These are phyloP conservation scores for Stenogyne calaminthoides DNA, from an alignment of 305 asterid genomes.

Conservation along the genomic window DNA sequence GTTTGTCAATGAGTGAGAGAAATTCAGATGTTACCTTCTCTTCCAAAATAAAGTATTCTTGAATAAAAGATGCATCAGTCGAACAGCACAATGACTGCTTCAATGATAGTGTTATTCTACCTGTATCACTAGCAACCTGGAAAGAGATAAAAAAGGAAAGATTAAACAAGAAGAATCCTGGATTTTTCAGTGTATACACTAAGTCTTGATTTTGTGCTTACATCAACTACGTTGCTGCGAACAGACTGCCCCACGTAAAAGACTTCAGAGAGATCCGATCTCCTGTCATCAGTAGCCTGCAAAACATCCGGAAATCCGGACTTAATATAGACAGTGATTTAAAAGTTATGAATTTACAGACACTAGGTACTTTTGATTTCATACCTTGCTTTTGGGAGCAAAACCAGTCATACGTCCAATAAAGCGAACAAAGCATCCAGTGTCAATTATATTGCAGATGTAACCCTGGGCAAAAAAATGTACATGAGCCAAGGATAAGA, in stretches of 20 bases:
- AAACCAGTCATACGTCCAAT: conserved; percentile 94
- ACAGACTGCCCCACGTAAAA: conserved; percentile 91
- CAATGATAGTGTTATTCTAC: conserved; percentile 82
- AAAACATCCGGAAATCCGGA: conserved; percentile 30
- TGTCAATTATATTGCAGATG: conserved; percentile 82
- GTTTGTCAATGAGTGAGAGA: conserved; percentile 2
- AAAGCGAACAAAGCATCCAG: conserved; percentile 94
- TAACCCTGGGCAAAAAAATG: conserved; percentile 74
- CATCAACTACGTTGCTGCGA: conserved; percentile 81
- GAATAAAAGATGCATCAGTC: conserved; percentile 80
- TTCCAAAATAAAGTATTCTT: conserved; percentile 79
- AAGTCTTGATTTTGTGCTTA: conserved; percentile 36
- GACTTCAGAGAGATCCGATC: conserved; percentile 65
- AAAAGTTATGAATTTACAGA: background rate
- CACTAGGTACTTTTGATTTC: conserved; percentile 10
- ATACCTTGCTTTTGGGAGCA: conserved; percentile 92
- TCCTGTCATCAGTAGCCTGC: conserved; percentile 86
- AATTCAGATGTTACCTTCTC: conserved; percentile 63
- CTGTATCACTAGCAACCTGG: conserved; percentile 72
- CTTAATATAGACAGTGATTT: conserved; percentile 9
- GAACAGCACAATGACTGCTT: conserved; percentile 90
- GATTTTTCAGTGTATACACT: conserved; percentile 10
- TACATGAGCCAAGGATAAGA: conserved; percentile 21
- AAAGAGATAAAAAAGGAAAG: conserved; percentile 29
- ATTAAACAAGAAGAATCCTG: conserved; percentile 25